Evolutionary conservation across 2,329 filamentous ascomycete species (phyloP).

Genomic region (Stachybotrys elegans): DNA sequence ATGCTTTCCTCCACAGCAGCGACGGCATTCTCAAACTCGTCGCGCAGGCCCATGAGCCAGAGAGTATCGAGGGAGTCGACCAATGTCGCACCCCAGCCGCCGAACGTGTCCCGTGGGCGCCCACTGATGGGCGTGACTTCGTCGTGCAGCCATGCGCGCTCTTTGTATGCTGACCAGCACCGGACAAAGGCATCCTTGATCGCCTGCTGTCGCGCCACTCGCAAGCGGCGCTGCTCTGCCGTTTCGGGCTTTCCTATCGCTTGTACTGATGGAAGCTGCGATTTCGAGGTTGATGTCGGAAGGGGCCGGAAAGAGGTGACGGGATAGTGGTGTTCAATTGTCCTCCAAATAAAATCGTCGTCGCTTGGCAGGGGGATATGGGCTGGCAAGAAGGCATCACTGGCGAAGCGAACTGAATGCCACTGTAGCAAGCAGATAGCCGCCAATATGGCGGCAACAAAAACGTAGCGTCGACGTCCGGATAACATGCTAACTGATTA

Average conservation of each 20-base stretch:
- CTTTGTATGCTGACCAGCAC: constrained; percentile 54
- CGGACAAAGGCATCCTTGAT: constrained; percentile 35
- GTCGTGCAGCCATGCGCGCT: constrained; percentile 47
- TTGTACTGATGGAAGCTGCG: constrained; percentile 28
- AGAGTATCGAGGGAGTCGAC: constrained; percentile 58
- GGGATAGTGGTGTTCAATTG: constrained; percentile 20
- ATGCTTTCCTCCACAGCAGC: constrained; percentile 41
- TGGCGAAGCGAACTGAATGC: constrained; percentile 6
- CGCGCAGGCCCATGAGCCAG: constrained; percentile 54
- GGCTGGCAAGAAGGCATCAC: neutral
- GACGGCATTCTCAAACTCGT: constrained; percentile 52
- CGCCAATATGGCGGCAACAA: too few species aligned
- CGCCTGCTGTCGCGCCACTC: constrained; percentile 31
- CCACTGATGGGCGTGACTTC: constrained; percentile 46
- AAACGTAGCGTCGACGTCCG: constrained; percentile 5
- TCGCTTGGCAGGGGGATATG: constrained; percentile 6
- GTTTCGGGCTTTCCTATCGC: constrained; percentile 20
- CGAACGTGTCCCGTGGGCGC: constrained; percentile 40
- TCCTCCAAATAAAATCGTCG: constrained; percentile 22
- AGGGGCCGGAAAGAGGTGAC: constrained; percentile 20
- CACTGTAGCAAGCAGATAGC: constrained; percentile 4
- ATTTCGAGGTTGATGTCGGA: constrained; percentile 20
- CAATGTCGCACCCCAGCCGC: constrained; percentile 53
- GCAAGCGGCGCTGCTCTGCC: constrained; percentile 14
- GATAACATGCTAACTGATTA: constrained; percentile 2